These are phyloP conservation scores for Mycena galericulata DNA, from an alignment of 768 basidiomycete genomes.

Conservation along the genomic window DNA sequence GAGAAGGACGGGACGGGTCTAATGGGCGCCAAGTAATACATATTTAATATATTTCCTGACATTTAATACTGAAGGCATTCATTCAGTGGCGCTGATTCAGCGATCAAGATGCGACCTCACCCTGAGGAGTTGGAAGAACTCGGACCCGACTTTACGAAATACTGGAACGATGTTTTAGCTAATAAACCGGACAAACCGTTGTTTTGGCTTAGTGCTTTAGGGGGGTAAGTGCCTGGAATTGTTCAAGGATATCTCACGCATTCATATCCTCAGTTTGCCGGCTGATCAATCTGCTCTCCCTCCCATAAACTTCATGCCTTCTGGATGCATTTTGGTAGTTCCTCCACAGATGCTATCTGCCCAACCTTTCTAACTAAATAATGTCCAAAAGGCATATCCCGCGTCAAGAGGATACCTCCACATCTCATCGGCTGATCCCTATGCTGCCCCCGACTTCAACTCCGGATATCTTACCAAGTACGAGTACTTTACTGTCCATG, in stretches of 20 bases:
- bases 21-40: slow-evolving; percentile 49
- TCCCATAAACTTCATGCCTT: background rate
- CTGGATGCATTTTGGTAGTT: slow-evolving; percentile 40
- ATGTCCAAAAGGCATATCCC: slow-evolving; percentile 33
- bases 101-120: slow-evolving; percentile 54
- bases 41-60: background rate
- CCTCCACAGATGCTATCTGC: background rate
- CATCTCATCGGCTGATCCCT: slow-evolving; percentile 44
- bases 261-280: slow-evolving; percentile 9
- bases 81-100: slow-evolving; percentile 51
- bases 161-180: slow-evolving; percentile 51
- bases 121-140: slow-evolving; percentile 49
- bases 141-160: slow-evolving; percentile 48
- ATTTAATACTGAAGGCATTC: background rate
- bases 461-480: slow-evolving; percentile 45
- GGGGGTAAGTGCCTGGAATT: slow-evolving; percentile 40
- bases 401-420: slow-evolving; percentile 50
- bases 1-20: slow-evolving; percentile 47
- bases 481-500: slow-evolving; percentile 6
- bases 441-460: slow-evolving; percentile 49
- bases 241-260: background rate
- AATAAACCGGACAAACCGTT: slow-evolving; percentile 54
- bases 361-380: background rate
- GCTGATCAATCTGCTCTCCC: slow-evolving; percentile 14
- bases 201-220: slow-evolving; percentile 43